Evolutionary conservation across 257 asterid species (phyloP).

Genomic region (Solanum bukasovii): DNA sequence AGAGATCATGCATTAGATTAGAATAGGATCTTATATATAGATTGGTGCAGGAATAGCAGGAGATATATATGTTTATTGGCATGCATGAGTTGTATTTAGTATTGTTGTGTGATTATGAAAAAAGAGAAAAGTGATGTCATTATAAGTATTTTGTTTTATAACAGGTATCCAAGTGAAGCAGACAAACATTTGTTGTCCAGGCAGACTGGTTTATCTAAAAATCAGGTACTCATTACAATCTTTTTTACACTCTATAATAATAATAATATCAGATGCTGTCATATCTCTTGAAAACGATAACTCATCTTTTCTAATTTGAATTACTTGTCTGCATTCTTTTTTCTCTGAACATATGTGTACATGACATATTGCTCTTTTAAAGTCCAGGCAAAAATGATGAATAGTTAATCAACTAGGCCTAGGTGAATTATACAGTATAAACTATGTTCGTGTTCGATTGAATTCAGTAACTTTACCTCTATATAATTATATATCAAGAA

Average conservation of each 20-base stretch:
- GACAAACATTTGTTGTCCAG: constrained; percentile 93
- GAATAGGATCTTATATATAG: neutral
- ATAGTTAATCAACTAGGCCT: neutral
- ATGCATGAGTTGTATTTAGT: neutral
- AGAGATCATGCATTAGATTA: neutral
- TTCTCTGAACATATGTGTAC: neutral
- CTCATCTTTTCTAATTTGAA: constrained; percentile 7
- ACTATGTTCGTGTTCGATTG: neutral
- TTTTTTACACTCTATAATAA: constrained; percentile 7
- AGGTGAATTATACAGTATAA: neutral
- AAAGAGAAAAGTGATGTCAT: neutral
- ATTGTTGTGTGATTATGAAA: constrained; percentile 5
- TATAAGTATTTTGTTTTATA: neutral
- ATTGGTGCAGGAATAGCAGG: neutral
- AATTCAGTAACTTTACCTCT: neutral
- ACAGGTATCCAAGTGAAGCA: constrained; percentile 92
- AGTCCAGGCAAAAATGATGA: neutral
- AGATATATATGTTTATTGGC: neutral
- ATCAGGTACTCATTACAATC: constrained; percentile 55
- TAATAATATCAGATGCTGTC: constrained; percentile 17
- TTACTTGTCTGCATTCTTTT: neutral
- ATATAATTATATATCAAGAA: no score
- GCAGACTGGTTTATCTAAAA: constrained; percentile 86
- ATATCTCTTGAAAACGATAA: constrained; percentile 34
- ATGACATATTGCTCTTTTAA: neutral